phyloP scores from a whole-genome alignment of 345 rosid genomes.

The Citrus medica region DNA sequence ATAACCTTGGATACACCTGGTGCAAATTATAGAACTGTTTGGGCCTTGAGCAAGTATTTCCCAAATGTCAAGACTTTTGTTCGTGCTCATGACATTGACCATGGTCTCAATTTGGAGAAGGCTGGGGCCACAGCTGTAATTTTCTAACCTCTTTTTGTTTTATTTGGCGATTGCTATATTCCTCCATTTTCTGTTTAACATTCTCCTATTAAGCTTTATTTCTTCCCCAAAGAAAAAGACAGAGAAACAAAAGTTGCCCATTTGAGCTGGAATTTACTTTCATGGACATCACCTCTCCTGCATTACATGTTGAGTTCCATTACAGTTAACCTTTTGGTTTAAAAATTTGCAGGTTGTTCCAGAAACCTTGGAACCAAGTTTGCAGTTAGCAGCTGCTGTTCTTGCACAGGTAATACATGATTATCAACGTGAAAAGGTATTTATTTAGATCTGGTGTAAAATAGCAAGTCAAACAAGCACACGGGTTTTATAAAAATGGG shows the following conservation, averaged over 20 bases:
- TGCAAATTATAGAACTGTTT: constrained; percentile 97
- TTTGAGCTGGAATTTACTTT: not conserved
- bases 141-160: constrained; percentile 12
- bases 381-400: constrained; percentile 98
- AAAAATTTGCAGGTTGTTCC: constrained; percentile 75
- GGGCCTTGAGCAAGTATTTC: constrained; percentile 97
- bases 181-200: not conserved
- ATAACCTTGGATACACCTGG: constrained; percentile 94
- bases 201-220: not conserved
- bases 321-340: not conserved
- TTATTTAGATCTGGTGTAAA: not conserved
- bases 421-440: not conserved
- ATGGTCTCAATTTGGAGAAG: constrained; percentile 92
- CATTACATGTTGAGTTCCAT: not conserved
- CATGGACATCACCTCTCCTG: not conserved
- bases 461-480: not conserved
- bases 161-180: not conserved
- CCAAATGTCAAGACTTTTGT: constrained; percentile 96
- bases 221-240: not conserved
- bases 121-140: constrained; percentile 97
- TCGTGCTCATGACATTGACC: constrained; percentile 96
- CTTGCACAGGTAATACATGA: constrained; percentile 73
- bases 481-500: not conserved
- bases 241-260: not conserved
- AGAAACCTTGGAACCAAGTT: constrained; percentile 98